These are phyloP conservation scores for Aspergillus ellipticus DNA, from an alignment of 495 filamentous ascomycete genomes.

Conservation along the genomic window DNA sequence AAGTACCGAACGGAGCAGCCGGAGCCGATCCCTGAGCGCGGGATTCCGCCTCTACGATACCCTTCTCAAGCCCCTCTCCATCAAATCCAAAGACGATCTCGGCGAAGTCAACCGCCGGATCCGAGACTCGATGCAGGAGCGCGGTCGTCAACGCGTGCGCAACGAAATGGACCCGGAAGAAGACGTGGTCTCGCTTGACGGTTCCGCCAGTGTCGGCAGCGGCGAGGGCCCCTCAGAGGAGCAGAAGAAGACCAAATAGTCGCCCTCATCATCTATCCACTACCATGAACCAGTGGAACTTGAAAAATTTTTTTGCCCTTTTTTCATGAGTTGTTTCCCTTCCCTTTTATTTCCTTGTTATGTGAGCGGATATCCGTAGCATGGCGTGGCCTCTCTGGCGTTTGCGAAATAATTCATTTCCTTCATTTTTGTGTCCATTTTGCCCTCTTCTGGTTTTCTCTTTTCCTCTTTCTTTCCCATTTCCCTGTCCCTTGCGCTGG, in stretches of 20 bases:
- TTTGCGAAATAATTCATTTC: background rate
- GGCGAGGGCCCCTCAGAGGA: background rate
- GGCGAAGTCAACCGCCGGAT: slow-evolving; percentile 79
- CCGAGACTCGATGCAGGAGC: slow-evolving; percentile 68
- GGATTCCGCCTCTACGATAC: slow-evolving; percentile 4
- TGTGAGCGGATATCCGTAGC: background rate
- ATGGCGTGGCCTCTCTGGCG: background rate
- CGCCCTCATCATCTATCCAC: background rate
- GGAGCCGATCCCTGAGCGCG: slow-evolving; percentile 33
- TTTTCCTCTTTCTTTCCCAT: background rate
- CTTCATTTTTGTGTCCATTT: background rate
- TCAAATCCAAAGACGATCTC: slow-evolving; percentile 66
- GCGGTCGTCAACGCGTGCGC: slow-evolving; percentile 45
- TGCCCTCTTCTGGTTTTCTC: background rate
- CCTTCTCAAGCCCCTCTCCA: slow-evolving; percentile 24
- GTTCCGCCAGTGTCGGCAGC: slow-evolving; percentile 2
- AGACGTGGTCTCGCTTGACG: slow-evolving; percentile 9
- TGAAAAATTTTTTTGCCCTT: background rate
- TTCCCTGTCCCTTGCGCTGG: background rate
- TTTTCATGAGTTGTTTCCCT: background rate
- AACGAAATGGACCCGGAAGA: slow-evolving; percentile 7
- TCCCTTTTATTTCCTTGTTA: background rate
- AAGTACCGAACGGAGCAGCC: slow-evolving; percentile 52
- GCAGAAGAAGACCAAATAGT: slow-evolving; percentile 9
- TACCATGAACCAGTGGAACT: background rate